Conservation (phyloP, 371 early-diverging fungal species). For the Fennellomyces sp. region DNA sequence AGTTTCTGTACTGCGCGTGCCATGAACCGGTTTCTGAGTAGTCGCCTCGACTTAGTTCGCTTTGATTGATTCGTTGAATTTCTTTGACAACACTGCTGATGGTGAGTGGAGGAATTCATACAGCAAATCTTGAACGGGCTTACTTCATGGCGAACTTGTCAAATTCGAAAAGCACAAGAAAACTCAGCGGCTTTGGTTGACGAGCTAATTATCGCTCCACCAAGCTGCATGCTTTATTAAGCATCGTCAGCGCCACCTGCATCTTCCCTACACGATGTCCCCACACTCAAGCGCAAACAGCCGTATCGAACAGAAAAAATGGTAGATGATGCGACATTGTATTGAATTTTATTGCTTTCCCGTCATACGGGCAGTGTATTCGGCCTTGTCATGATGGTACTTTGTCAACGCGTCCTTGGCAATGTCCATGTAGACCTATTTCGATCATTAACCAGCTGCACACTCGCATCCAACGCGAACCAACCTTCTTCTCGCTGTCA, state of each 20-base stretch:
- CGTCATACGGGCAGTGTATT: conserved; percentile 14
- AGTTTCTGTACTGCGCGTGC: conserved; percentile 91
- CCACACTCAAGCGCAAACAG: too few relatives aligned
- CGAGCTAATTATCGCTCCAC: background rate
- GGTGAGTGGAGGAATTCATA: too few relatives aligned
- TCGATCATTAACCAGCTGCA: background rate
- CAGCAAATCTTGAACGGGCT: too few relatives aligned
- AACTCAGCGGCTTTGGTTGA: conserved; percentile 2
- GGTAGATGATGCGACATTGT: background rate
- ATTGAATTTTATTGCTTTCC: background rate
- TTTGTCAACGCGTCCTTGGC: conserved; percentile 1
- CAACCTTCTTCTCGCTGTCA: conserved; percentile 31
- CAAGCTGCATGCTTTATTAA: background rate
- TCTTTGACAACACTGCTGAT: conserved; percentile 77
- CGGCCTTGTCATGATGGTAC: conserved; percentile 10
- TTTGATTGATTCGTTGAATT: conserved; percentile 74
- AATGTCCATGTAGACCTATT: conserved; percentile 15
- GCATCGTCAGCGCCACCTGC: background rate
- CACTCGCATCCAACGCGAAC: background rate
- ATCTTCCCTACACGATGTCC: too few relatives aligned
- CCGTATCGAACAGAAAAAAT: background rate
- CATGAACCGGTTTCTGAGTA: conserved; percentile 68
- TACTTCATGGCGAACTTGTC: conserved; percentile 5
- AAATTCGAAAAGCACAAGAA: background rate
- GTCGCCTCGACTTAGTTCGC: conserved; percentile 52